Evolutionary conservation across 1,284 basidiomycete species (phyloP), one percentile per base, ranked within the genome.

Genomic region (Naganishia sp.): DNA sequence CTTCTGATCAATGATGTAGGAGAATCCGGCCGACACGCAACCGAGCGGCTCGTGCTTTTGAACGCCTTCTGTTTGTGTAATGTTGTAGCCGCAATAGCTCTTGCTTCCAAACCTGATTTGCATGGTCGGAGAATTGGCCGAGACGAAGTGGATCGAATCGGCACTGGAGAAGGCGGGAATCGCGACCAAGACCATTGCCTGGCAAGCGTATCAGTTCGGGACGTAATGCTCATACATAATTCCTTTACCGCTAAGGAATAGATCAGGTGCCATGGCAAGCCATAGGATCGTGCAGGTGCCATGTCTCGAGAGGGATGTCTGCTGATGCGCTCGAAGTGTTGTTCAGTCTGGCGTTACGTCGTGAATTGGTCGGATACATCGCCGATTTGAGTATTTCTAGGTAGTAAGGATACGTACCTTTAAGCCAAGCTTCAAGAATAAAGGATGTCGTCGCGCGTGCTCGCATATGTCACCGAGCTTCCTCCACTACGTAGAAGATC

Each of bases 61-160:
- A 6, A 50, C 44, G 6, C 64, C 67, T 21, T 63, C 59, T 11
- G 25, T 44, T 18, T 55, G 43, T 6, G 64, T 68, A 2, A 61
- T 42, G 36, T 68, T 68, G 33, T 55, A 68, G 13, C 67, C 67
- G 44, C 67, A 68, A 43, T 54, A 68, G 42, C 65, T 57, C 43
- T 48, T 52, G n/a, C 64, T 44, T 1, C 67, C 67, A 50, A 68
- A 68, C 18, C 67, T 44, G 64, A 68, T 46, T 39, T 68, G 67
- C 23, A 28, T 63, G 21, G 64, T 65, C 3, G 53, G 13, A 2
- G 64, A 42, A 43, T 66, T 68, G 18, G 57, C 67, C 1, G 64
- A 63, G 21, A 64, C 54, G 21, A 65, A 52, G 43, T 60, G 39
- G 13, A 68, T 39, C 0, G 52, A 56, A 6, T 31, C 16, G 28